Percentiles rank a stretch among this genome's conserved stretches.
Conservation (phyloP, 371 early-diverging fungal species). For the Mortierella sp. region DNA sequence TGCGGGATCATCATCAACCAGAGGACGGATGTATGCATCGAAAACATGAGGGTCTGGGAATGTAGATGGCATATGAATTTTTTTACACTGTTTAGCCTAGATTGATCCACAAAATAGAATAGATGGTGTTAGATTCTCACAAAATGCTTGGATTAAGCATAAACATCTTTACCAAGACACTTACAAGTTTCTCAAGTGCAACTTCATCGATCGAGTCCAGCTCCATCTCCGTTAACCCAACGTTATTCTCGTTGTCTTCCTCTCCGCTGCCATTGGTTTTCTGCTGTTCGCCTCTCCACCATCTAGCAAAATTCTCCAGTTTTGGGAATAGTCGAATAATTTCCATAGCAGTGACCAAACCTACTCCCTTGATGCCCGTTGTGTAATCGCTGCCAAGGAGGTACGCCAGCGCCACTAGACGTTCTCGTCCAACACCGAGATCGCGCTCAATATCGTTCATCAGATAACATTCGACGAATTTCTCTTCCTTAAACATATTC, state of each 20-base stretch:
- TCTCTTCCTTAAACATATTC: constrained; percentile 95
- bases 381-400: constrained; percentile 99
- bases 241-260: constrained; percentile 2
- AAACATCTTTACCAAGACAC: constrained; percentile 39
- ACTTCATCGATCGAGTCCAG: constrained; percentile 58
- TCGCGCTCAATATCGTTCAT: constrained; percentile 73
- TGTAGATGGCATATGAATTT: constrained; percentile 45
- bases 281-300: constrained; percentile 67
- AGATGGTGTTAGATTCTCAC: neutral
- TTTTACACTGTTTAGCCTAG: constrained; percentile 47
- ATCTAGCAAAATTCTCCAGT: constrained; percentile 66
- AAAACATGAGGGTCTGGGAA: constrained; percentile 87
- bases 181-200: constrained; percentile 73
- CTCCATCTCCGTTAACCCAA: constrained; percentile 27
- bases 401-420: constrained; percentile 90
- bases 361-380: constrained; percentile 94
- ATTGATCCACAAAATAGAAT: neutral
- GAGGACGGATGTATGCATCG: constrained; percentile 86
- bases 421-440: constrained; percentile 77
- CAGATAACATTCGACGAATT: constrained; percentile 88
- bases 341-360: constrained; percentile 95
- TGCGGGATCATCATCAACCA: constrained; percentile 76
- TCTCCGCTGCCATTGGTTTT: constrained; percentile 6
- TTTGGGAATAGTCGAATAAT: constrained; percentile 81
- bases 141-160: neutral